Conservation (phyloP, 371 early-diverging fungal species). For the Rhizopus stolonifer region DNA sequence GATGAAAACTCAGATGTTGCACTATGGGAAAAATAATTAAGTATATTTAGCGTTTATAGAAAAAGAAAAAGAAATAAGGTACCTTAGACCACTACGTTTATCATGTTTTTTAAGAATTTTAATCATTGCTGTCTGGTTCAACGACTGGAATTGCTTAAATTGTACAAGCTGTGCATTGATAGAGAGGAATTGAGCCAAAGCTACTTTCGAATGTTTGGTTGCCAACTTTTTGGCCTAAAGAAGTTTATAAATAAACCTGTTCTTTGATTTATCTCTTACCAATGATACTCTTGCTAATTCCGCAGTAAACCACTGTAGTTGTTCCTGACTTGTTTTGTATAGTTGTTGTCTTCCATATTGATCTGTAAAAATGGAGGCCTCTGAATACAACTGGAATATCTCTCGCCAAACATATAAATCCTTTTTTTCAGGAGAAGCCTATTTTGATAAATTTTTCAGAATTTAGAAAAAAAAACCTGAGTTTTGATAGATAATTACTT, state of each 20-base stretch:
- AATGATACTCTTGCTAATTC: slow-evolving; percentile 43
- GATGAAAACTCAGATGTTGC: slow-evolving; percentile 34
- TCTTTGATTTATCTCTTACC: no score
- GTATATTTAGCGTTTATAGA: neutral
- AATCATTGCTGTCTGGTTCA: slow-evolving; percentile 72
- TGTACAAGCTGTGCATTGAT: slow-evolving; percentile 63
- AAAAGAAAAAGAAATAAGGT: neutral
- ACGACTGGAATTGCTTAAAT: slow-evolving; percentile 60
- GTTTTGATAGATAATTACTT: slow-evolving; percentile 19
- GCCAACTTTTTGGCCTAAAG: slow-evolving; percentile 24
- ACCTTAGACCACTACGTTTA: slow-evolving; percentile 66
- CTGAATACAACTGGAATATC: slow-evolving; percentile 66
- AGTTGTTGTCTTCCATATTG: slow-evolving; percentile 36
- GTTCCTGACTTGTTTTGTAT: slow-evolving; percentile 43
- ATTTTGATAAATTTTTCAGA: neutral
- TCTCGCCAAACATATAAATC: slow-evolving; percentile 68
- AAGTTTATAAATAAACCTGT: no score
- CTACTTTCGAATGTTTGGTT: slow-evolving; percentile 36
- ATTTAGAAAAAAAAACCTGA: neutral
- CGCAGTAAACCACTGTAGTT: slow-evolving; percentile 50
- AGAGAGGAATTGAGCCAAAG: slow-evolving; percentile 50
- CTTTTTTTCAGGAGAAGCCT: slow-evolving; percentile 25
- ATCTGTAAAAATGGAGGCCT: slow-evolving; percentile 63
- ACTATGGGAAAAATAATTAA: slow-evolving; percentile 13
- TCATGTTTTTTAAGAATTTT: slow-evolving; percentile 83